Conservation (phyloP, 345 rosid genomes). For the Aquilaria yunnanensis region DNA sequence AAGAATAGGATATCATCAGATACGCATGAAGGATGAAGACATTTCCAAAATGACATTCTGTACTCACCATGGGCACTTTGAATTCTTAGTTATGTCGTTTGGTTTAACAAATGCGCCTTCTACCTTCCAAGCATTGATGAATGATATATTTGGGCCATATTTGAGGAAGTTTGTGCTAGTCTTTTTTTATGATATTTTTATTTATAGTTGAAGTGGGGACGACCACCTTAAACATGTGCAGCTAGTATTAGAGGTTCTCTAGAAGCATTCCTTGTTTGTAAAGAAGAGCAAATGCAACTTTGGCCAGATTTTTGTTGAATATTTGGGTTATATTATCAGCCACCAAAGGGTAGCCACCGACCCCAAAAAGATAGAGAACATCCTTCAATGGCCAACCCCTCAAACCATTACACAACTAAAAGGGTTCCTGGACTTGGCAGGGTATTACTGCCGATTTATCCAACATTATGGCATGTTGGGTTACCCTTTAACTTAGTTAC, state of each 20-base stretch:
- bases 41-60: background rate
- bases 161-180: background rate
- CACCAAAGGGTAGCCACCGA: background rate
- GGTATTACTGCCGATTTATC: background rate
- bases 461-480: background rate
- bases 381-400: background rate
- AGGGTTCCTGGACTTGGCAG: background rate
- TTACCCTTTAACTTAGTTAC: background rate
- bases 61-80: background rate
- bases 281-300: background rate
- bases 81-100: background rate
- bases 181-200: background rate
- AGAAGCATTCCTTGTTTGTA: background rate
- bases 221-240: background rate
- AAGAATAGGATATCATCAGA: background rate
- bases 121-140: background rate
- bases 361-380: background rate
- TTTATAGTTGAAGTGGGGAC: background rate
- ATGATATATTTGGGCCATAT: background rate
- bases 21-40: background rate
- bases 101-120: background rate
- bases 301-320: background rate
- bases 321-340: conserved; percentile 1
- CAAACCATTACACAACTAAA: background rate
- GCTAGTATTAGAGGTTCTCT: background rate